Evolutionary conservation across 768 basidiomycete genomes (phyloP).

Genomic region (Boletus rubropictus): DNA sequence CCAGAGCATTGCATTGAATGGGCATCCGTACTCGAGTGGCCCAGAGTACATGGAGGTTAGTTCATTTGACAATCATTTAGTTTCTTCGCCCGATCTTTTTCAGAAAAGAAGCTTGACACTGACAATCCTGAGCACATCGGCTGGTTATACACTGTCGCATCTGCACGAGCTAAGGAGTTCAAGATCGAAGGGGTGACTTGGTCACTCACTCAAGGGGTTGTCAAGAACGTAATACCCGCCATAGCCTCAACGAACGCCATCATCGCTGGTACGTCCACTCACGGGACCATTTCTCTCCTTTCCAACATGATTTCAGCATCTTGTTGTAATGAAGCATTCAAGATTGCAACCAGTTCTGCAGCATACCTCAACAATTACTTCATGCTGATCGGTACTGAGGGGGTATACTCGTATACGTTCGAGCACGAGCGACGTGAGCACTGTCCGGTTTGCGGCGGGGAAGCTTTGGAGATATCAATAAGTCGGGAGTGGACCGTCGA

Average conservation of each 20-base stretch:
- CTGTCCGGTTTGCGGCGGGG: slow-evolving; percentile 96
- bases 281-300: not conserved
- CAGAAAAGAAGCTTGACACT: slow-evolving; percentile 91
- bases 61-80: not conserved
- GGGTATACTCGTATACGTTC: slow-evolving; percentile 96
- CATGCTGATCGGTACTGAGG: slow-evolving; percentile 96
- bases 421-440: slow-evolving; percentile 88
- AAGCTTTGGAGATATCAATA: slow-evolving; percentile 69
- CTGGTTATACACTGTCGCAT: slow-evolving; percentile 83
- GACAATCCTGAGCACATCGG: slow-evolving; percentile 96
- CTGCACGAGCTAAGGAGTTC: slow-evolving; percentile 83
- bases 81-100: slow-evolving; percentile 3
- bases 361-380: slow-evolving; percentile 97
- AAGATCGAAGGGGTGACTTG: slow-evolving; percentile 98
- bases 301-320: slow-evolving; percentile 51
- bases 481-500: slow-evolving; percentile 75
- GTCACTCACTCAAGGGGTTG: slow-evolving; percentile 95
- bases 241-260: slow-evolving; percentile 99
- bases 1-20: slow-evolving; percentile 99
- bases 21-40: slow-evolving; percentile 99
- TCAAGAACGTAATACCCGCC: slow-evolving; percentile 99
- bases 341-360: slow-evolving; percentile 92
- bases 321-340: slow-evolving; percentile 99
- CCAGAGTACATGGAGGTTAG: slow-evolving; percentile 82
- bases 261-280: slow-evolving; percentile 66